Conservation (phyloP, 192 early-diverging fungal species). For the Diversispora epigaea region DNA sequence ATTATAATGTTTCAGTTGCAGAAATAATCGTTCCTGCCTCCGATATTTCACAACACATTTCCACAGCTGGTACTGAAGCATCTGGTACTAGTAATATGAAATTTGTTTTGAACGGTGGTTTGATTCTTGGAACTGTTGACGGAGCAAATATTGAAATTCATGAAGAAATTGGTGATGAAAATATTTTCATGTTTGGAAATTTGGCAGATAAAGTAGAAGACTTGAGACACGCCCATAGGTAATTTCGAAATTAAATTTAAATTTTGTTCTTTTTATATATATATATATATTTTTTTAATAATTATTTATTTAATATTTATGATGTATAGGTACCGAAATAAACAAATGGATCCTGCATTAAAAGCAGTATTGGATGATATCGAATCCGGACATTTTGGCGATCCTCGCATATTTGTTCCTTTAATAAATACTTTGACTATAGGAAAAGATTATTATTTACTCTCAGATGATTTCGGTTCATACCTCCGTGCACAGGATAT, state of each 20-base stretch:
- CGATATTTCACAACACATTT: conserved; percentile 99
- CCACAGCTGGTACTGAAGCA: conserved; percentile 97
- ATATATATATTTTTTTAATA: not conserved
- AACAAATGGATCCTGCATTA: conserved; percentile 76
- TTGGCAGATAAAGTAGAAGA: conserved; percentile 91
- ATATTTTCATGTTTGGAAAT: conserved; percentile 97
- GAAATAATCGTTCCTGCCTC: conserved; percentile 96
- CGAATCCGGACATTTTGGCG: conserved; percentile 79
- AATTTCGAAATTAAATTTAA: not conserved
- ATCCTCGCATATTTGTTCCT: conserved; percentile 72
- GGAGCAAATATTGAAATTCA: conserved; percentile 99
- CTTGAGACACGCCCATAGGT: conserved; percentile 85
- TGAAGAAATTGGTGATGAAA: conserved; percentile 94
- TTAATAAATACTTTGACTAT: conserved; percentile 77
- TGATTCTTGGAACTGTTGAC: conserved; percentile 97
- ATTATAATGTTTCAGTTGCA: conserved; percentile 98
- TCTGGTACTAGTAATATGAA: conserved; percentile 99
- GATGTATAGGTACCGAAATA: conserved; percentile 62
- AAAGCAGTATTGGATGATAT: conserved; percentile 81
- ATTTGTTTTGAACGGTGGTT: conserved; percentile 97
- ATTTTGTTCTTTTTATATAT: not conserved
- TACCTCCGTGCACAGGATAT: conserved; percentile 77
- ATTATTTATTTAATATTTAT: not conserved
- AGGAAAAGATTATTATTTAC: conserved; percentile 85
- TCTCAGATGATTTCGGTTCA: conserved; percentile 83